Conservation (phyloP, 257 asterid species). For the Nicotiana undulata region DNA sequence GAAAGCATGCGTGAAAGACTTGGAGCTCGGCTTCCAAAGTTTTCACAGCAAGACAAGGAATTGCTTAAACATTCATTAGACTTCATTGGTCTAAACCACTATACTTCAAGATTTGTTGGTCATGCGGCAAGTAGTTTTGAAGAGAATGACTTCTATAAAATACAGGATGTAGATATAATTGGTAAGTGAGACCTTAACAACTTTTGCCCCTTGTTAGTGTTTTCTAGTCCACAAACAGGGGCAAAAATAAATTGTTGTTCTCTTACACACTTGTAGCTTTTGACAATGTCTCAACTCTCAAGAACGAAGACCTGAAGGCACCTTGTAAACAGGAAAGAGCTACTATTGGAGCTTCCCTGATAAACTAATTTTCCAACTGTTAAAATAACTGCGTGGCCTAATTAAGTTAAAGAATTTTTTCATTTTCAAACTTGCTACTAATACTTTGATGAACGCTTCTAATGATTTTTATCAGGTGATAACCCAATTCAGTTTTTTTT, state of each 20-base stretch:
- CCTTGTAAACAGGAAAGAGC: neutral
- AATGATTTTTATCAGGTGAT: neutral
- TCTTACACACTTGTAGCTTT: neutral
- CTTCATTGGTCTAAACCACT: constrained; percentile 52
- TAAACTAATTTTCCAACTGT: neutral
- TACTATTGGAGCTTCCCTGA: neutral
- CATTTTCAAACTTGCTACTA: neutral
- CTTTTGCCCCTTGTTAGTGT: neutral
- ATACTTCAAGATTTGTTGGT: constrained; percentile 41
- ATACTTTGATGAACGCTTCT: neutral
- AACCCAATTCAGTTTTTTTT: neutral
- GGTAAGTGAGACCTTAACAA: constrained; percentile 17
- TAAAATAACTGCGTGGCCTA: neutral
- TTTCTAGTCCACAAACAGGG: neutral
- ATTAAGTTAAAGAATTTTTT: neutral
- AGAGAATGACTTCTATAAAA: constrained; percentile 35
- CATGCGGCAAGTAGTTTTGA: constrained; percentile 25
- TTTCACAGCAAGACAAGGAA: constrained; percentile 35
- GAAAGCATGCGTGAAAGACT: constrained; percentile 40
- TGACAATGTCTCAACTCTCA: neutral
- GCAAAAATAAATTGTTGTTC: neutral
- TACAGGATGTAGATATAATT: constrained; percentile 43
- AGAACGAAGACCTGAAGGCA: neutral
- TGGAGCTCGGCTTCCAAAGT: constrained; percentile 40
- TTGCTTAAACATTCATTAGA: constrained; percentile 40